Evolutionary conservation across 768 basidiomycete genomes (phyloP), one percentile per base, ranked within the genome.

Genomic region (Tylopilus sp.): DNA sequence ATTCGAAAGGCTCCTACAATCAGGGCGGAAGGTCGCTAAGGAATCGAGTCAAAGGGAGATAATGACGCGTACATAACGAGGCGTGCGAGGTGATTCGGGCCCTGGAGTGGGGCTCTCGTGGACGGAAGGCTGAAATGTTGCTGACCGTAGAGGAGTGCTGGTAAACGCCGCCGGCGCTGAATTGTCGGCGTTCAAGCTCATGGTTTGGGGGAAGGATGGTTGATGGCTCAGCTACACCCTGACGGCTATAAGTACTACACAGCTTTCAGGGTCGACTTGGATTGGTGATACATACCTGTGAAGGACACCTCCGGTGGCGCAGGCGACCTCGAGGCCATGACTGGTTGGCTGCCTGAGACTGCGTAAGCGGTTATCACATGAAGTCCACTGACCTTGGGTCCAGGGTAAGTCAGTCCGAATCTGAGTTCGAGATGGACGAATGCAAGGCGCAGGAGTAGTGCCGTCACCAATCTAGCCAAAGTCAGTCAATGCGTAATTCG

Each of bases 81-180:
- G 68, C 13, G 75, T 69, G 11, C 69, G 69, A 44, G 68, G 61
- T 15, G 62, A 47, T 22, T 60, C 60, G 26, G 56, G 48, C 10
- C 64, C 71, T 13, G 75, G 74, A 2, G 77, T 67, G 13, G 81
- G 81, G 57, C 82, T 80, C 23, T 76, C 64, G 45, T 80, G 71
- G 2, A 74, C 72, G 2, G 77, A 75, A 40, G 75, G 75, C 50
- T 70, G 72, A 58, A 75, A 77, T 52, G 69, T 67, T 45, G 68
- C 64, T 1, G 73, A 73, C 22, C 52, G 50, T 5, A 59, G 60
- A 25, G 50, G 44, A 21, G 17, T 18, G n/a, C 20, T 40, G 6
- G 28, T 8, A 9, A 44, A 39, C 17, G 43, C 3, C 11, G 26
- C 9, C 36, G 45, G 41, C 12, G 23, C 46, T 3, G 49, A 36